These are phyloP conservation scores for Powellomyces hirtus DNA, from an alignment of 192 early-diverging fungal species.

Conservation along the genomic window DNA sequence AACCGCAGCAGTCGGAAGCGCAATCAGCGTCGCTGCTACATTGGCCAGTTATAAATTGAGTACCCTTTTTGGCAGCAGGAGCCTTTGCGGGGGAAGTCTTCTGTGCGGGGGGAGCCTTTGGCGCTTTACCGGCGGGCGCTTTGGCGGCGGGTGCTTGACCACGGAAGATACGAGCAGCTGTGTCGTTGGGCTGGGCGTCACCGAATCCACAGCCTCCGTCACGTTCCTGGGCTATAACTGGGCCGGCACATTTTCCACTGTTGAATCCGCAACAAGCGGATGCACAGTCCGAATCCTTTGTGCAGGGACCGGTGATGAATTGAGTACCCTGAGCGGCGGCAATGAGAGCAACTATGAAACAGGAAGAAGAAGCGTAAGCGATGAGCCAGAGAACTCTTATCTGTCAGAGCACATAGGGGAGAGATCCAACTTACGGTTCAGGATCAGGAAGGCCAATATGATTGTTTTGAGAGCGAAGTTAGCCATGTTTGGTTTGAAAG, in stretches of 20 bases:
- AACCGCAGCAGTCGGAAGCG: constrained; percentile 34
- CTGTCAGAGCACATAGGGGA: too few species aligned
- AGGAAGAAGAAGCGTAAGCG: too few species aligned
- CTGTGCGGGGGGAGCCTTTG: background rate
- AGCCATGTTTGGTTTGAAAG: too few species aligned
- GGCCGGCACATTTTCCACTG: constrained; percentile 26
- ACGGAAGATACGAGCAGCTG: constrained; percentile 26
- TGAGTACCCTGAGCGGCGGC: constrained; percentile 11
- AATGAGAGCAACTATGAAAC: too few species aligned
- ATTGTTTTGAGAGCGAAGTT: too few species aligned
- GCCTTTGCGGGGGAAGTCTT: background rate
- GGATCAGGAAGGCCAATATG: too few species aligned
- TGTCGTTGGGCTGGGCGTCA: constrained; percentile 24
- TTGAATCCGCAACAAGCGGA: constrained; percentile 30
- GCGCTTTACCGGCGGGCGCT: background rate
- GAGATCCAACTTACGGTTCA: too few species aligned
- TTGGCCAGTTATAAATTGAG: constrained; percentile 32
- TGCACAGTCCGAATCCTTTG: constrained; percentile 21
- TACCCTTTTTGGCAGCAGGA: constrained; percentile 13
- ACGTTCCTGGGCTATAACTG: constrained; percentile 27
- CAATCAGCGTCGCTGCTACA: constrained; percentile 28
- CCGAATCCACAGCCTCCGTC: constrained; percentile 32
- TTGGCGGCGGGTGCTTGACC: background rate
- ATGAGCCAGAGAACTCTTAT: too few species aligned
- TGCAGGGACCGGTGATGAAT: constrained; percentile 33